Percentiles rank a stretch among this genome's conserved stretches.
Conservation (phyloP, 2,329 filamentous ascomycete species). For the Tricladium varicosporioides region DNA sequence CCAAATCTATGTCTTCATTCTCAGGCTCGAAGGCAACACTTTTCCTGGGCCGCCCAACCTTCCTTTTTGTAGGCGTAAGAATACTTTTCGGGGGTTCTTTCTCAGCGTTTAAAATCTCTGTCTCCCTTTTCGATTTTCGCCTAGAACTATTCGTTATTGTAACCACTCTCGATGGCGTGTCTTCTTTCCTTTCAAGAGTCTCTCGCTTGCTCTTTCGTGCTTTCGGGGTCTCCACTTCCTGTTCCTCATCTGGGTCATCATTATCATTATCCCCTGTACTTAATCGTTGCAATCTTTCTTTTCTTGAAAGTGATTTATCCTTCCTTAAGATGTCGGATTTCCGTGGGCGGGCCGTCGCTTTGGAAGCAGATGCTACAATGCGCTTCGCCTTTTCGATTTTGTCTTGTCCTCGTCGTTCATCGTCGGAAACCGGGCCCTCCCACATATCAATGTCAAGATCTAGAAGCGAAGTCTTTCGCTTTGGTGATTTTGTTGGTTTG, state of each 20-base stretch:
- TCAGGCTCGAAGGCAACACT: constrained; percentile 52
- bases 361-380: constrained; percentile 5
- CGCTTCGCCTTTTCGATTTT: constrained; percentile 7
- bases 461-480: not conserved
- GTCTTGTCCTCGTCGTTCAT: constrained; percentile 8
- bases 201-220: not conserved
- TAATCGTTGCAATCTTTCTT: constrained; percentile 19
- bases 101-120: not conserved
- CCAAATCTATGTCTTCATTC: constrained; percentile 42
- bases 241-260: constrained; percentile 4
- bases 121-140: constrained; percentile 13
- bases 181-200: not conserved
- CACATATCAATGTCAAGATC: constrained; percentile 12
- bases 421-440: constrained; percentile 13
- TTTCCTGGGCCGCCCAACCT: constrained; percentile 43
- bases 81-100: constrained; percentile 48
- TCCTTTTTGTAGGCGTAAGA: constrained; percentile 49
- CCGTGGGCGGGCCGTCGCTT: constrained; percentile 11
- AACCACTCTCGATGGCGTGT: not conserved
- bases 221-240: constrained; percentile 3
- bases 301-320: constrained; percentile 18
- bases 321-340: constrained; percentile 23
- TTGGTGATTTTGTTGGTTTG: constrained; percentile 3
- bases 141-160: constrained; percentile 7
- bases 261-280: constrained; percentile 1